Evolutionary conservation across 2,329 filamentous ascomycete species (phyloP), one percentile per base, ranked within the genome.

Genomic region (Pseudogymnoascus sp.): DNA sequence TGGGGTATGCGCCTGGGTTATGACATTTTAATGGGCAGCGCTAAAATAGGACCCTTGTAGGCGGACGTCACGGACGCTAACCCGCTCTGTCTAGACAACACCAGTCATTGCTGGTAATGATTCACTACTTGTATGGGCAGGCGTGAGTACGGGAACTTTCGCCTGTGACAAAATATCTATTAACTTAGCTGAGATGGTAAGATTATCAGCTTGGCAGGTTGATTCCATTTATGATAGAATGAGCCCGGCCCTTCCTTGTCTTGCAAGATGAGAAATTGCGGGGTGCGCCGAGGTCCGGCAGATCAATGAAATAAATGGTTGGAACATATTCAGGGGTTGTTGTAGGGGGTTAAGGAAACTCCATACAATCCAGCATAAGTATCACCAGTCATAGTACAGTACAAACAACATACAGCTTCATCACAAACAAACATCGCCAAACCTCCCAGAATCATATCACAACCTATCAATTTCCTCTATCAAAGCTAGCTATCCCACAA

Each of bases 11-110:
- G 29, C 48, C 48, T 15, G 48, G 29, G 21, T 55, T 55, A 55
- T 55, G 48, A 55, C 29, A 55, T 55, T 55, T 55, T 55, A 55
- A 55, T 55, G 48, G 8, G n/a, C 48, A 7, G 10, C 48, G 48
- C 48, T 55, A 55, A 55, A 55, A 55, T 21, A 33, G 9, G 44
- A 51, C 44, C 44, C 48, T 55, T 33, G 48, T 33, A 33, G 44
- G 15, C 35, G 5, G 48, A 10, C 8, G n/a, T 4, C 10, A 5
- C 13, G 3, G 41, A 17, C 48, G 48, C 48, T 55, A 55, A 21
- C 48, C 29, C 35, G 13, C 48, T 35, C 48, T 55, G 48, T 55
- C 48, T 9, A 17, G 48, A 55, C 48, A 55, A 55, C 48, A 33
- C 48, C 48, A 21, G 8, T 55, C 29, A 21, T 3, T 33, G 5